These are phyloP conservation scores for Seiridium unicorne DNA, from an alignment of 2,329 filamentous ascomycete species.

Conservation along the genomic window DNA sequence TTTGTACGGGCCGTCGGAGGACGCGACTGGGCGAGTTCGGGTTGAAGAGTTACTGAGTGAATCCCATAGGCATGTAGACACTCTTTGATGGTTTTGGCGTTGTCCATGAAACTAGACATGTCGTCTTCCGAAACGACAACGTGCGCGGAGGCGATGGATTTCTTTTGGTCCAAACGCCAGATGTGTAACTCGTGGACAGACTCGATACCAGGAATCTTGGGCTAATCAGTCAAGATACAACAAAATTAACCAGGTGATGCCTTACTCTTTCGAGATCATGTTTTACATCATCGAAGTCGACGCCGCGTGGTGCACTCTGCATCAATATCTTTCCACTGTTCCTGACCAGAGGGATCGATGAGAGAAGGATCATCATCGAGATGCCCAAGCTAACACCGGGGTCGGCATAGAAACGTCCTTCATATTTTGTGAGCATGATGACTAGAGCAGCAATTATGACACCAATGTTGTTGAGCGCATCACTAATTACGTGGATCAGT, in stretches of 20 bases:
- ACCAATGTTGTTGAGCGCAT: conserved; percentile 74
- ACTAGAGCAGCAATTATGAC: conserved; percentile 69
- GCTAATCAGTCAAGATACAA: background rate
- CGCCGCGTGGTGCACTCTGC: conserved; percentile 60
- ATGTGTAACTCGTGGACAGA: conserved; percentile 72
- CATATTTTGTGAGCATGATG: conserved; percentile 63
- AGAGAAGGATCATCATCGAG: conserved; percentile 67
- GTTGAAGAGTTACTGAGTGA: conserved; percentile 70
- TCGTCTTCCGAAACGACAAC: conserved; percentile 59
- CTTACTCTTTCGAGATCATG: conserved; percentile 65
- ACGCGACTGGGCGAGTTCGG: conserved; percentile 42
- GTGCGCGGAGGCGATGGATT: conserved; percentile 68
- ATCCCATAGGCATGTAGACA: conserved; percentile 74
- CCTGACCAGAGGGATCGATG: conserved; percentile 61
- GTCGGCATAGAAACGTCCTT: conserved; percentile 67
- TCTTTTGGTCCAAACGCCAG: conserved; percentile 71
- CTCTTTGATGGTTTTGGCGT: conserved; percentile 61
- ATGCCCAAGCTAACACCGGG: conserved; percentile 69
- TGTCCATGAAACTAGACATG: conserved; percentile 56
- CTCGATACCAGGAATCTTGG: conserved; percentile 61
- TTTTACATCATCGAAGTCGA: conserved; percentile 61
- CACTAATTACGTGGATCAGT: conserved; percentile 68
- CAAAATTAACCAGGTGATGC: background rate
- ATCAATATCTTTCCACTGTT: conserved; percentile 65
- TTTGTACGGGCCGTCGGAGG: conserved; percentile 1